These are phyloP conservation scores for Trichoderma pleuroti DNA, from an alignment of 2,329 filamentous ascomycete species.

Conservation along the genomic window DNA sequence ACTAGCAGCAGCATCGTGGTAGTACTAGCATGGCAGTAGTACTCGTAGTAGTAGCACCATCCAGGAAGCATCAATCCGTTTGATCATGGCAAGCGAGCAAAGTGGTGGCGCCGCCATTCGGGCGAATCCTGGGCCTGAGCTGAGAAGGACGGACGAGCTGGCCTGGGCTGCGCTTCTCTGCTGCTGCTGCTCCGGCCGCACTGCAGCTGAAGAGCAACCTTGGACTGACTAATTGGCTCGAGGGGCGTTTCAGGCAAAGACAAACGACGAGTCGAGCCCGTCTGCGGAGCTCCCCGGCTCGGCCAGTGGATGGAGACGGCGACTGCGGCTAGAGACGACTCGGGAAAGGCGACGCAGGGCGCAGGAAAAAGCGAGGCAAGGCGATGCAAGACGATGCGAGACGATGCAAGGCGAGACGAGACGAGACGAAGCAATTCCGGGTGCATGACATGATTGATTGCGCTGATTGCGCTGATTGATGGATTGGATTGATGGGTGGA, in stretches of 20 bases:
- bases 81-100: background rate
- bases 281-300: constrained; percentile 5
- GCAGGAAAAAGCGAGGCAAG: background rate
- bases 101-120: background rate
- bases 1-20: background rate
- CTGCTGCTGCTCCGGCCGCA: background rate
- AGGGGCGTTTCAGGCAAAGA: constrained; percentile 12
- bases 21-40: background rate
- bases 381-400: background rate
- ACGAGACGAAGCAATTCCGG: background rate
- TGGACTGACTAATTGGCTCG: background rate
- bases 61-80: background rate
- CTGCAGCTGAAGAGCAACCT: background rate
- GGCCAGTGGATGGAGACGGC: background rate
- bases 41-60: background rate
- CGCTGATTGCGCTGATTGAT: too few species aligned
- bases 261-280: constrained; percentile 6
- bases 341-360: constrained; percentile 10
- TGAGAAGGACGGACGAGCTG: background rate
- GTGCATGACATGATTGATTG: constrained; percentile 1
- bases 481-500: too few species aligned
- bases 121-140: background rate
- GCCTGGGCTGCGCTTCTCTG: background rate
- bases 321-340: background rate
- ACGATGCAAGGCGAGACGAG: background rate